Evolutionary conservation across 768 basidiomycete species (phyloP).

Genomic region (Butyriboletus loyo): DNA sequence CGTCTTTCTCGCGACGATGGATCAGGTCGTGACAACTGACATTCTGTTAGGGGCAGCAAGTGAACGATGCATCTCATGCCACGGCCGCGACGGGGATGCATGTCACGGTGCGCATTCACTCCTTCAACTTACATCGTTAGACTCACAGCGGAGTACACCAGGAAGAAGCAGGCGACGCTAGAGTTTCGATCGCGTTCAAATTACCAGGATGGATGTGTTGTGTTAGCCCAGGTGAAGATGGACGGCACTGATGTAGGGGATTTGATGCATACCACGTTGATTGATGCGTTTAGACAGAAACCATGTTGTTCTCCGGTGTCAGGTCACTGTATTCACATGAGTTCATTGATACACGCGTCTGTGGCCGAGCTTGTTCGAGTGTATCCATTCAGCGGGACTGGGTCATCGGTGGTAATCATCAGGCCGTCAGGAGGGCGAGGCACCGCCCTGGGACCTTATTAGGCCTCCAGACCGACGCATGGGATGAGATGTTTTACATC

Average conservation of each 20-base stretch:
- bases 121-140: too few species aligned
- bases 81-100: not conserved
- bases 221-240: not conserved
- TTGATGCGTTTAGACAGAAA: not conserved
- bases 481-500: not conserved
- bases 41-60: too few species aligned
- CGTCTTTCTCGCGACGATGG: too few species aligned
- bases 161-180: too few species aligned
- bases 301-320: not conserved
- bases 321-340: too few species aligned
- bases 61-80: not conserved
- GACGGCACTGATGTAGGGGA: not conserved
- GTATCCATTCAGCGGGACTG: not conserved
- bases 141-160: too few species aligned
- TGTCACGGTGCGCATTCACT: too few species aligned
- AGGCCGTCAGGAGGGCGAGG: too few species aligned
- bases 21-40: not conserved
- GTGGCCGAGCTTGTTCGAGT: not conserved
- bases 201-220: not conserved
- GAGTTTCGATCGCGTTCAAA: not conserved
- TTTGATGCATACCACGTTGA: not conserved
- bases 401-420: too few species aligned
- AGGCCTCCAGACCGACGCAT: too few species aligned
- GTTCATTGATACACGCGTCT: too few species aligned
- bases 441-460: too few species aligned